Base-by-base conservation (phyloP, 2,329 filamentous ascomycete species). In the Aspergillus versicolor region DNA sequence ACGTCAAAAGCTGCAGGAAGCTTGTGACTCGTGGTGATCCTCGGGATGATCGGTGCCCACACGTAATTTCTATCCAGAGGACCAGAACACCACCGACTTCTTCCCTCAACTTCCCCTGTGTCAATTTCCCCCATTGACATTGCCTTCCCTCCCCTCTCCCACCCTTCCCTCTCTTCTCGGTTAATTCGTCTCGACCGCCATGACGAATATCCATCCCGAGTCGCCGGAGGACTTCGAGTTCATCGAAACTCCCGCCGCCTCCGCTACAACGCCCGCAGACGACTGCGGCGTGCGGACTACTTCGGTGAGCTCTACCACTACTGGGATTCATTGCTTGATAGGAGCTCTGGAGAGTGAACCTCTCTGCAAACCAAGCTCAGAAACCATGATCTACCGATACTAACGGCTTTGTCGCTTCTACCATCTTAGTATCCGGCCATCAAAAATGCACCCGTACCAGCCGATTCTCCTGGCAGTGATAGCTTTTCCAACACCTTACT, bases 381-480 rank as follows among this genome's bases (percentile, higher is more conserved):
- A 21, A 27, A 27, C 6, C 12, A n/a, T 21, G 12, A 15, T 27
- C 21, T 19, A 43, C 30, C 27, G 27, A 30, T 45, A 38, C 51
- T 49, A 19, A 52, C 27, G 15, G 15, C 15, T 24, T 32, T 45
- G 15, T 38, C 19, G 13, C 38, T 62, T 61, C 53, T 17, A 34
- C 15, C 56, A 50, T 34, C 59, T 63, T 70, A 95, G 92, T 93
- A 86, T 70, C 88, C 91, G 32, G 79, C 91, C 60, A 97, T 97
- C 79, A 90, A 95, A 74, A 97, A 97, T 85, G 90, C 88, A 48
- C 92, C 94, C 63, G 86, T 97, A 43, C 94, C 94, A 38, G 93
- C 92, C 64, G 94, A 99, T 75, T 90, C 86, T 50, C 80, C 91
- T 51, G 90, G 92, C 64, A 87, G 84, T 75, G 91, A 96, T 66